phyloP scores from a whole-genome alignment of 179 eudicot species.

The Carnegiea gigantea region DNA sequence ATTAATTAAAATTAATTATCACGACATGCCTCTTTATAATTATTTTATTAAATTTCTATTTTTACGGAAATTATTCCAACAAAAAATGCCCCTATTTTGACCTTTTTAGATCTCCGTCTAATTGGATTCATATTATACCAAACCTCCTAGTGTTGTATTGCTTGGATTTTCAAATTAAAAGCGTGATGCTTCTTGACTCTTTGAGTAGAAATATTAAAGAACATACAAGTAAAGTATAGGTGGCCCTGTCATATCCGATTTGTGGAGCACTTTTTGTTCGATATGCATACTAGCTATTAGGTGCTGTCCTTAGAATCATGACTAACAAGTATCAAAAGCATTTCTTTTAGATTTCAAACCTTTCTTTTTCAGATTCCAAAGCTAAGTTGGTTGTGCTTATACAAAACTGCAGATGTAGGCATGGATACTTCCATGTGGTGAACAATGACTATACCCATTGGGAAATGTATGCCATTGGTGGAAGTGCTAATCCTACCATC shows the following conservation, averaged over 20 bases:
- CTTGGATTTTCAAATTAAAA: not conserved
- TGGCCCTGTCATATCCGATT: not conserved
- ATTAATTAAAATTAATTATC: too few relatives aligned
- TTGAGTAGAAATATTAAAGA: not conserved
- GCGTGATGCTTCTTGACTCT: not conserved
- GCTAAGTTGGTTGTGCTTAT: slow-evolving; percentile 1
- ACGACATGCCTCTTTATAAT: too few relatives aligned
- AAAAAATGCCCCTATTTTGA: too few relatives aligned
- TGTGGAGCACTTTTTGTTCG: not conserved
- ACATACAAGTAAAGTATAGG: not conserved
- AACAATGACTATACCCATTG: slow-evolving; percentile 87
- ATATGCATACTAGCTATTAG: not conserved
- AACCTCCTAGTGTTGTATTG: not conserved
- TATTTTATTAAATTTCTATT: too few relatives aligned
- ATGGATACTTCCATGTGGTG: slow-evolving; percentile 82
- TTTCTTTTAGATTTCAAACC: not conserved
- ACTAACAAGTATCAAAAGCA: not conserved
- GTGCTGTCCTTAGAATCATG: not conserved
- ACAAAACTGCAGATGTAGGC: slow-evolving; percentile 61
- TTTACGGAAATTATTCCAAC: too few relatives aligned
- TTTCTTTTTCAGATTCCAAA: not conserved
- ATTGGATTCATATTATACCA: not conserved
- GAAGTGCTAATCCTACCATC: slow-evolving; percentile 79
- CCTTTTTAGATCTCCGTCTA: too few relatives aligned
- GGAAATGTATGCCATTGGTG: slow-evolving; percentile 88